Evolutionary conservation across 2,329 filamentous ascomycete genomes (phyloP), one percentile per base, ranked within the genome.

Genomic region (Fusarium luffae): DNA sequence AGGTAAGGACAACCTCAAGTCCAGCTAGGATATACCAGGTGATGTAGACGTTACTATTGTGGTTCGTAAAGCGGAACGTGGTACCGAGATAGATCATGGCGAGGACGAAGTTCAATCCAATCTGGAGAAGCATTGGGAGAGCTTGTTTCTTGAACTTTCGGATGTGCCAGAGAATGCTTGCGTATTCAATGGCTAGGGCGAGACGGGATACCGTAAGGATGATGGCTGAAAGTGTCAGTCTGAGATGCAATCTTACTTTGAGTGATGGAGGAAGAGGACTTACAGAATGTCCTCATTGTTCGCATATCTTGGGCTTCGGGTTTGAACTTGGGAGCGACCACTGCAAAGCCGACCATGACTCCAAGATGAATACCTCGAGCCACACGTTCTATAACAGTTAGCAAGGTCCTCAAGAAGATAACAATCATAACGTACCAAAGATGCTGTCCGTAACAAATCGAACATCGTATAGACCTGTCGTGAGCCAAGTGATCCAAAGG

Each of bases 401-500:
- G 21, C 21, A 23, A 23, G 21, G 21, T 23, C 21, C 21, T 23
- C 21, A 23, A 23, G 5, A 23, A 23, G 21, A 23, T 23, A 23
- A 23, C 21, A 23, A 23, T 23, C 21, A 23, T 30, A 3, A 2
- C 74, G 3, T 58, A 79, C 79, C 87, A 71, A 91, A 89, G 34
- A 91, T 81, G 41, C 85, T 89, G 76, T 92, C 89, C 25, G 86
- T 83, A 2, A 87, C 85, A 74, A 90, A 92, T 1, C 89, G 88
- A 37, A 91, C 85, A 76, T 92, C 90, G 75, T 89, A 90, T 2
- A 91, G 79, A 10, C 85, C 85, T 25, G 88, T 85, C 63, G 89
- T 82, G 37, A 90, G 84, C 90, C 90, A 92, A n/a, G 87, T 90
- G 62, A 90, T 86, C 89, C 89, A 92, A 8, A 91, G 80, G 19